Base-by-base conservation (phyloP, 163 green algal species). In the Scenedesmus sp. region DNA sequence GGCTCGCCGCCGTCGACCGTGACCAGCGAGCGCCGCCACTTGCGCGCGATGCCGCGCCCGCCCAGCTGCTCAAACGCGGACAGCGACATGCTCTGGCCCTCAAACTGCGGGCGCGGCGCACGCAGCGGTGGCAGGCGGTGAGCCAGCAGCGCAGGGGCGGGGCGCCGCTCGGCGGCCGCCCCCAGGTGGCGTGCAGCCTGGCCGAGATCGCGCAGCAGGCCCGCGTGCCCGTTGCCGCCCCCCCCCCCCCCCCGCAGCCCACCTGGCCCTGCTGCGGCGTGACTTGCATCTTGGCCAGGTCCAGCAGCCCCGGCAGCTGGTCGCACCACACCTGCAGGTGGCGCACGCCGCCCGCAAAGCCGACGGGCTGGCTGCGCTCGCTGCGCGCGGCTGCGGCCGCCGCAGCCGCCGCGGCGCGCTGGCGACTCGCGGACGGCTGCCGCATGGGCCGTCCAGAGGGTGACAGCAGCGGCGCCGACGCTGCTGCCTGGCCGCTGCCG, bases 1-100 rank as follows among this genome's bases (percentile, higher is more conserved):
- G 24, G 18, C 22, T 63, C 45, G 4, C 22, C 18, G 7, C 31
- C 58, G n/a, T 71, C 58, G 2, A 51, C 24, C 14, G 31, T 28
- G 28, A 28, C 71, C 3, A 80, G 44, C 3, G 71, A 80, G 9
- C 71, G 29, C n/a, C 71, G 71, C 71, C 71, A 80, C 29, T 80
- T 80, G 44, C 71, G 71, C 13, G 71, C 60, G 10, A 44, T 64
- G 28, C 71, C 71, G 18, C 71, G 71, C 18, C 71, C 71, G 4
- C 71, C 71, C 11, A 80, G 71, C 45, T 72, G 58, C 45, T 78
- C 70, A 78, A 78, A 78, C 2, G 42, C 44, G 14, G 70, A 78
- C 57, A 70, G 42, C 0, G 70, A 78, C 57, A 78, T 69, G 17
- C 42, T 36, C 17, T 70, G 53, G 28, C 70, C 70, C 28, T 69